A percentile compares a stretch with the other conserved stretches of the same genome.
Conservation (phyloP, 1,139 yeast genomes). For the Yamadazyma siamensis region DNA sequence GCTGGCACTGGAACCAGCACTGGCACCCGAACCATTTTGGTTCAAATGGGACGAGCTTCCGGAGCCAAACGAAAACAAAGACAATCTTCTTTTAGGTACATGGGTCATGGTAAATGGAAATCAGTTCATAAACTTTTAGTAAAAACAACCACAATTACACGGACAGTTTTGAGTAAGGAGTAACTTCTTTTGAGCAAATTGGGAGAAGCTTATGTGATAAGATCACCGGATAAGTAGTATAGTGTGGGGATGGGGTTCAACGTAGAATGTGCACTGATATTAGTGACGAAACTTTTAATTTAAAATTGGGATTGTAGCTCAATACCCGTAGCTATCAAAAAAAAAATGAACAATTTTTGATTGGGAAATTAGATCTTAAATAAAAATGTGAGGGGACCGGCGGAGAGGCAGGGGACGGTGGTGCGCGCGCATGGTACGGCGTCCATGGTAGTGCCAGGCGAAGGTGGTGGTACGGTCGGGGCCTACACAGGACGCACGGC, state of each 20-base stretch:
- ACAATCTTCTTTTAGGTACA: conserved; percentile 16
- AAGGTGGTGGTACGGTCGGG: too few relatives aligned
- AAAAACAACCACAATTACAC: conserved; percentile 1
- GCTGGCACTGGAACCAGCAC: conserved; percentile 1
- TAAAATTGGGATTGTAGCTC: too few relatives aligned
- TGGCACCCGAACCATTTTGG: conserved; percentile 1
- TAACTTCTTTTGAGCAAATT: too few relatives aligned
- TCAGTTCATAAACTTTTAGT: background rate
- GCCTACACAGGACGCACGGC: background rate
- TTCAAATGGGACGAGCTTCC: conserved; percentile 2
- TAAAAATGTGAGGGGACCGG: conserved; percentile 1
- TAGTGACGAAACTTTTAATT: too few relatives aligned
- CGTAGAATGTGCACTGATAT: too few relatives aligned
- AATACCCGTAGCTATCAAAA: too few relatives aligned
- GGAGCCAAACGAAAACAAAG: conserved; percentile 20
- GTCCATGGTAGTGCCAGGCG: too few relatives aligned
- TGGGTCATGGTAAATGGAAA: conserved; percentile 11
- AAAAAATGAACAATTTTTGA: conserved; percentile 2
- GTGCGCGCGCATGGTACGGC: too few relatives aligned
- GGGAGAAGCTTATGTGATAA: too few relatives aligned
- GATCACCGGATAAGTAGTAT: too few relatives aligned
- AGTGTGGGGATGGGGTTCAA: too few relatives aligned
- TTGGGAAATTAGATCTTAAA: conserved; percentile 5
- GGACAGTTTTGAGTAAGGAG: too few relatives aligned
- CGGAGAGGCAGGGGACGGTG: background rate